A percentile compares a stretch with the other conserved stretches of the same genome.
These are phyloP conservation scores for Nannizziopsis barbatae DNA, from an alignment of 2,329 filamentous ascomycete species.

Conservation along the genomic window DNA sequence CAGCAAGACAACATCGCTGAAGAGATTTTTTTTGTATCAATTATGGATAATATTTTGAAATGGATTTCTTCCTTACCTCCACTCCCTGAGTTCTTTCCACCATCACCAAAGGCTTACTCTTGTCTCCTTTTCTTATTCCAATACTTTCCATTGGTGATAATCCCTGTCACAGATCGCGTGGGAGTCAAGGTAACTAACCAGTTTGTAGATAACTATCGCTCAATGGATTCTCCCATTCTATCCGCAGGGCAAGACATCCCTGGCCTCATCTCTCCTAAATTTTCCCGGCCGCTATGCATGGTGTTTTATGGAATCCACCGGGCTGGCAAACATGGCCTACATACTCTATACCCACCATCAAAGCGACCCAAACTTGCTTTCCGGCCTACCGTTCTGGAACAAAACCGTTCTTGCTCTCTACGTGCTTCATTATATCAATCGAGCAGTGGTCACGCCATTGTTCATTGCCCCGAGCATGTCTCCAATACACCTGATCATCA, in stretches of 20 bases:
- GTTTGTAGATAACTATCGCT: constrained; percentile 51
- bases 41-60: constrained; percentile 17
- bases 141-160: constrained; percentile 34
- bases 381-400: constrained; percentile 26
- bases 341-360: constrained; percentile 58
- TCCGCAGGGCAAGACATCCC: constrained; percentile 85
- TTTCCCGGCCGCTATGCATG: constrained; percentile 80
- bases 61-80: constrained; percentile 20
- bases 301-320: constrained; percentile 77
- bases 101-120: constrained; percentile 31
- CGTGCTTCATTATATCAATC: constrained; percentile 81
- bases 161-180: neutral
- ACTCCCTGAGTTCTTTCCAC: constrained; percentile 26
- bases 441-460: constrained; percentile 70
- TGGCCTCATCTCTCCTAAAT: constrained; percentile 56
- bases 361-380: constrained; percentile 23
- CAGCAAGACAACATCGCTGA: no score
- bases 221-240: constrained; percentile 77
- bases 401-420: constrained; percentile 35
- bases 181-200: neutral
- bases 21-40: no score
- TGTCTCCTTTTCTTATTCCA: constrained; percentile 30
- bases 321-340: constrained; percentile 67
- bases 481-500: constrained; percentile 64
- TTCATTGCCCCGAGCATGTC: constrained; percentile 81